Conservation (phyloP, 805 yeast genomes). For the Candida montana region DNA sequence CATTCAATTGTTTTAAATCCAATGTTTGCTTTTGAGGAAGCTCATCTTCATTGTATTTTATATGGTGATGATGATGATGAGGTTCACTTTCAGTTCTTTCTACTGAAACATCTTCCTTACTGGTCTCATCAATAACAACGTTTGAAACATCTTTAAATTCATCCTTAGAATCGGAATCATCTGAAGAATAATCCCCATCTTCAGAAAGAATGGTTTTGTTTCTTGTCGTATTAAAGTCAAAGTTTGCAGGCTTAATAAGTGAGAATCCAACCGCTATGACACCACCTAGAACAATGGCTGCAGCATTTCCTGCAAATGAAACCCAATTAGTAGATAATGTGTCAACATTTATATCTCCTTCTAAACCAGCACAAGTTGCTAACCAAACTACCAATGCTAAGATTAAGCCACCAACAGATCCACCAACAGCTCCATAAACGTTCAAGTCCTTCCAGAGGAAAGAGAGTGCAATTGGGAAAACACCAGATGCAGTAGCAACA, state of each 20-base stretch:
- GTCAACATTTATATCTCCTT: conserved; percentile 32
- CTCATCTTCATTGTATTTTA: conserved; percentile 5
- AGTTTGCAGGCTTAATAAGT: conserved; percentile 34
- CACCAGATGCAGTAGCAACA: conserved; percentile 37
- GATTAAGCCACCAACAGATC: conserved; percentile 33
- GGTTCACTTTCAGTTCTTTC: not conserved
- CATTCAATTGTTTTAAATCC: conserved; percentile 25
- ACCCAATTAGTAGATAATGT: conserved; percentile 34
- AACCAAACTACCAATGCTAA: conserved; percentile 35
- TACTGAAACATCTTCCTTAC: conserved; percentile 1
- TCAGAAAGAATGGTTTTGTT: conserved; percentile 28
- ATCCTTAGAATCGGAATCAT: conserved; percentile 2
- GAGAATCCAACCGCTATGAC: conserved; percentile 28
- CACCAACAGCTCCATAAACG: conserved; percentile 33
- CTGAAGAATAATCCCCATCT: conserved; percentile 10
- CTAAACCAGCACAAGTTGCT: conserved; percentile 30
- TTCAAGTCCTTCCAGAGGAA: conserved; percentile 36
- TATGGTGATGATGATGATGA: not conserved
- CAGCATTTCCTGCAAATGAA: conserved; percentile 36
- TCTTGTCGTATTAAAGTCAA: conserved; percentile 32
- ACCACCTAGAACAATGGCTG: conserved; percentile 35
- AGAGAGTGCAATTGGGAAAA: conserved; percentile 33
- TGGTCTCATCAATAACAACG: too few relatives aligned
- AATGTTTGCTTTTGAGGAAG: conserved; percentile 23
- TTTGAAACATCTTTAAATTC: too few relatives aligned